These are phyloP conservation scores for Daldinia concentrica DNA, from an alignment of 495 filamentous ascomycete species.

Conservation along the genomic window DNA sequence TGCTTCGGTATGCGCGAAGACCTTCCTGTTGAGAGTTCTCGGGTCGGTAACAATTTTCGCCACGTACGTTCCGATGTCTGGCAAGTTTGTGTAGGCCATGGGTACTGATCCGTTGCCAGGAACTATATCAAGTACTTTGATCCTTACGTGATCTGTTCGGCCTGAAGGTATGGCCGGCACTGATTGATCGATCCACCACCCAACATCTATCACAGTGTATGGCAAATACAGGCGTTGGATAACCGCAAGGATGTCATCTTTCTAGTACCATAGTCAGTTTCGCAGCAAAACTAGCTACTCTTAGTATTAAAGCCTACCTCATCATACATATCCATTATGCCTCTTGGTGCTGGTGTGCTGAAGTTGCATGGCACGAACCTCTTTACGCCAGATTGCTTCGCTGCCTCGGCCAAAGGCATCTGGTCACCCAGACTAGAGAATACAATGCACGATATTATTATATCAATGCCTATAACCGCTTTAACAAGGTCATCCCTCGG, in stretches of 20 bases:
- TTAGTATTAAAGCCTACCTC: conserved; percentile 47
- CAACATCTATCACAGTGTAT: conserved; percentile 70
- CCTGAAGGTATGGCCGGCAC: conserved; percentile 63
- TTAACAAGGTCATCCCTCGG: conserved; percentile 57
- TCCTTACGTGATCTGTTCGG: conserved; percentile 58
- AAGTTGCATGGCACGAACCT: conserved; percentile 68
- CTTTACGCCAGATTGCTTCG: conserved; percentile 64
- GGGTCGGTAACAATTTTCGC: conserved; percentile 64
- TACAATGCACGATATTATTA: conserved; percentile 60
- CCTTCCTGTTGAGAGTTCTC: conserved; percentile 66
- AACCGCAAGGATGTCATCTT: conserved; percentile 65
- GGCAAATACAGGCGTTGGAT: conserved; percentile 62
- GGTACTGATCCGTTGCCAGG: conserved; percentile 61
- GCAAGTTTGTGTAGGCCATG: conserved; percentile 60
- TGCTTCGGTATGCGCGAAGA: conserved; percentile 63
- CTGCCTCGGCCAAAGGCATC: conserved; percentile 63
- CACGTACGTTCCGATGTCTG: conserved; percentile 66
- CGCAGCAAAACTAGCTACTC: not conserved
- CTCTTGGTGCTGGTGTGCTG: conserved; percentile 58
- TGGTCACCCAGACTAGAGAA: conserved; percentile 58
- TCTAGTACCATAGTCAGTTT: conserved; percentile 43
- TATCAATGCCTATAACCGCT: conserved; percentile 57
- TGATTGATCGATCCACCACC: conserved; percentile 67
- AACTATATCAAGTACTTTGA: conserved; percentile 58
- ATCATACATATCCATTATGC: conserved; percentile 59